A percentile compares a stretch with the other conserved stretches of the same genome.
Conservation (phyloP, 1,139 yeast species). For the Yamadazyma diddensiae region DNA sequence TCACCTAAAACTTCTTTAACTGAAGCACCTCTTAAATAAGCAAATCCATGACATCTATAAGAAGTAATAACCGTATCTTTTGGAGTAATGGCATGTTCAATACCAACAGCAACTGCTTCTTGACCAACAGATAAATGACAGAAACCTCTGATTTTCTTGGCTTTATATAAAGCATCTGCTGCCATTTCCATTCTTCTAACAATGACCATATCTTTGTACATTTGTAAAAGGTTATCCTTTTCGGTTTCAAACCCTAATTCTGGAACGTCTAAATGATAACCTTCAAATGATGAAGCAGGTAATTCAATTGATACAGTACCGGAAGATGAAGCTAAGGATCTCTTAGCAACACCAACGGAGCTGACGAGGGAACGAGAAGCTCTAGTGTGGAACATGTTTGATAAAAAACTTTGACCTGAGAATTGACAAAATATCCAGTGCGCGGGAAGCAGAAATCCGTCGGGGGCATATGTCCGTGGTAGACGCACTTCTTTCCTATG, state of each 20-base stretch:
- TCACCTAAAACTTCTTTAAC: conserved; percentile 91
- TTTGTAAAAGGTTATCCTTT: conserved; percentile 75
- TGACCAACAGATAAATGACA: conserved; percentile 99
- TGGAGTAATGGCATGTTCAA: conserved; percentile 86
- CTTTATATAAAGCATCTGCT: conserved; percentile 95
- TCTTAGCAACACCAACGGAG: conserved; percentile 12
- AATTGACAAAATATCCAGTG: neutral
- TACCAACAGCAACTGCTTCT: conserved; percentile 98
- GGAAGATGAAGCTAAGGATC: conserved; percentile 35
- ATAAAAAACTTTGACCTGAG: neutral
- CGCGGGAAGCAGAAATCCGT: conserved; percentile 8
- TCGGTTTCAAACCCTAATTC: conserved; percentile 70
- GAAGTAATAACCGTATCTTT: conserved; percentile 91
- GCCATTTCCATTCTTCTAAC: conserved; percentile 99
- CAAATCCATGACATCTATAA: conserved; percentile 98
- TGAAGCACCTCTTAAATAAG: conserved; percentile 92
- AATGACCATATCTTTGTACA: conserved; percentile 95
- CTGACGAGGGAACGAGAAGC: conserved; percentile 10
- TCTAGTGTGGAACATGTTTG: conserved; percentile 6
- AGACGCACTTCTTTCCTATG: too few species aligned
- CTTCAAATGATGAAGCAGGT: conserved; percentile 76
- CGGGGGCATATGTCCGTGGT: conserved; percentile 8
- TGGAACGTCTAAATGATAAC: conserved; percentile 78
- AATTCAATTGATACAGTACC: conserved; percentile 52
- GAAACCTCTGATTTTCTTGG: conserved; percentile 97